These are phyloP conservation scores for Nitzschia sp. DNA, from an alignment of 108 stramenopile genomes.

Conservation along the genomic window DNA sequence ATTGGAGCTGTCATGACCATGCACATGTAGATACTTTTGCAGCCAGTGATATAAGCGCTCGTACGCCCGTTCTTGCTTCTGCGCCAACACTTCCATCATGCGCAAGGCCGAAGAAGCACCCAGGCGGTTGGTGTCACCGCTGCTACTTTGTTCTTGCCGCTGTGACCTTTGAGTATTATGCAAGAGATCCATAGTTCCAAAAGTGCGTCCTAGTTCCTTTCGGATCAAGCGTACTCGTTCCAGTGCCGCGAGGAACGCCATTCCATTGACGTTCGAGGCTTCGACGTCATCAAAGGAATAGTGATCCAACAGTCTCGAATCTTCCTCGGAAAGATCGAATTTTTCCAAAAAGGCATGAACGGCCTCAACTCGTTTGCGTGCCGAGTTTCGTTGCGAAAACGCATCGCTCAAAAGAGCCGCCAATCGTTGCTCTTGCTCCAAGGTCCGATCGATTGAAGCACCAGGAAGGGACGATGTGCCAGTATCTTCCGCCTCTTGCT, in stretches of 20 bases:
- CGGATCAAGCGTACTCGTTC: conserved; percentile 72
- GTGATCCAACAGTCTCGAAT: conserved; percentile 72
- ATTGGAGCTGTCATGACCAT: conserved; percentile 3
- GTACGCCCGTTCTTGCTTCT: conserved; percentile 83
- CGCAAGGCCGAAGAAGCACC: conserved; percentile 74
- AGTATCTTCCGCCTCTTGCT: conserved; percentile 2
- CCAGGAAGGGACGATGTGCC: not conserved
- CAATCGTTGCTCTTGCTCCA: conserved; percentile 60
- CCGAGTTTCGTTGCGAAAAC: conserved; percentile 48
- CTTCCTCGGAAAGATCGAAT: conserved; percentile 77
- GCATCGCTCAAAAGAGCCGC: conserved; percentile 51
- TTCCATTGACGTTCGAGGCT: conserved; percentile 51
- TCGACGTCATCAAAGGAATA: conserved; percentile 73
- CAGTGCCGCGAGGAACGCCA: conserved; percentile 72
- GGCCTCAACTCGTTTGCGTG: conserved; percentile 50
- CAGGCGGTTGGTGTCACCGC: conserved; percentile 25
- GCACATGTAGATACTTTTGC: conserved; percentile 58
- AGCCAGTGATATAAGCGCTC: conserved; percentile 87
- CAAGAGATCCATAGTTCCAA: conserved; percentile 44
- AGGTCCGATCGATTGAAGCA: conserved; percentile 25
- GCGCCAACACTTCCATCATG: conserved; percentile 84
- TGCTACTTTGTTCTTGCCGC: not conserved
- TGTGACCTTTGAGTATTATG: conserved; percentile 4
- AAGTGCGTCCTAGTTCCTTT: conserved; percentile 56
- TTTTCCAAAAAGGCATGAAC: conserved; percentile 81